Evolutionary conservation across 768 basidiomycete genomes (phyloP).

Genomic region (Collybia sp.): DNA sequence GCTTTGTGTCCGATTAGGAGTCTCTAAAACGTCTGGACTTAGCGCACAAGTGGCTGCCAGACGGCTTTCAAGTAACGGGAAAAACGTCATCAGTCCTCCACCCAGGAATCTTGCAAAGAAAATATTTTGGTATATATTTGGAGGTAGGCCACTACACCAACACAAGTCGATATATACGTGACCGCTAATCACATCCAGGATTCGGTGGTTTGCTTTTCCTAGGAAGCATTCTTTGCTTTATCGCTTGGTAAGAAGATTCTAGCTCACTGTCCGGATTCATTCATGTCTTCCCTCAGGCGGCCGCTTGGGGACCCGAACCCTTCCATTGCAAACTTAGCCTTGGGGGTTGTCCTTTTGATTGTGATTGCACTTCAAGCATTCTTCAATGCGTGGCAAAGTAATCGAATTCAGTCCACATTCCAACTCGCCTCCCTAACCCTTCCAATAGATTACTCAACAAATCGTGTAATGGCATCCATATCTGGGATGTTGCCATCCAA

Average conservation of each 20-base stretch:
- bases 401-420: background rate
- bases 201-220: slow-evolving; percentile 39
- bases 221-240: slow-evolving; percentile 50
- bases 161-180: no score
- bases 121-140: slow-evolving; percentile 46
- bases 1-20: slow-evolving; percentile 36
- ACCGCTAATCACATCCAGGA: background rate
- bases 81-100: slow-evolving; percentile 47
- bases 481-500: slow-evolving; percentile 63
- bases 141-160: slow-evolving; percentile 20
- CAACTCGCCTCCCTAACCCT: background rate
- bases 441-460: slow-evolving; percentile 45
- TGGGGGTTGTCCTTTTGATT: slow-evolving; percentile 50
- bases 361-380: slow-evolving; percentile 31
- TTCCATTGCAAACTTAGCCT: slow-evolving; percentile 49
- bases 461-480: slow-evolving; percentile 59
- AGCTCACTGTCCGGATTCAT: no score
- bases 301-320: slow-evolving; percentile 56
- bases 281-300: slow-evolving; percentile 30
- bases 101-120: slow-evolving; percentile 38
- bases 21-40: slow-evolving; percentile 41
- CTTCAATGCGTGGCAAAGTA: slow-evolving; percentile 43
- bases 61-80: slow-evolving; percentile 36
- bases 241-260: slow-evolving; percentile 33
- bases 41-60: slow-evolving; percentile 44